Percentiles rank a stretch among this genome's conserved stretches.
These are phyloP conservation scores for Clathrospora elynae DNA, from an alignment of 2,329 filamentous ascomycete species.

Conservation along the genomic window DNA sequence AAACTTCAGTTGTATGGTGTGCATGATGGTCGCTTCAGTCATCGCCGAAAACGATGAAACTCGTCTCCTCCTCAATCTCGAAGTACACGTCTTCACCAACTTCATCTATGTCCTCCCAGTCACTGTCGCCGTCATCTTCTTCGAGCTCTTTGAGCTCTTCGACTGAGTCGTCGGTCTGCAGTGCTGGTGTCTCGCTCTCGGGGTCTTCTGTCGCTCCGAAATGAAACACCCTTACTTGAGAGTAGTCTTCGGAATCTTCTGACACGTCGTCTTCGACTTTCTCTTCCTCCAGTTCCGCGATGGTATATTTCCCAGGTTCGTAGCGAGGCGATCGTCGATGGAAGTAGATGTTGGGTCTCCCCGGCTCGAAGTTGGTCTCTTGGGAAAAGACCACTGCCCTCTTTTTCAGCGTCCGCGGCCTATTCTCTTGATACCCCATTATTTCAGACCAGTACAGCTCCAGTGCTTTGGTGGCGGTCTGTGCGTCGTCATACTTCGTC, in stretches of 20 bases:
- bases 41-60: conserved; percentile 31
- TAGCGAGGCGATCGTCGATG: conserved; percentile 36
- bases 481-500: conserved; percentile 14
- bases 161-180: conserved; percentile 5
- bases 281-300: conserved; percentile 6
- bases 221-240: conserved; percentile 10
- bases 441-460: conserved; percentile 34
- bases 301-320: conserved; percentile 34
- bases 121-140: conserved; percentile 26
- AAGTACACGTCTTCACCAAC: conserved; percentile 22
- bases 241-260: conserved; percentile 31
- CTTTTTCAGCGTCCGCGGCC: conserved; percentile 8
- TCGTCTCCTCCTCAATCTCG: conserved; percentile 25
- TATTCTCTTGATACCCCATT: conserved; percentile 7
- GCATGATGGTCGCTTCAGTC: conserved; percentile 16
- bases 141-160: conserved; percentile 13
- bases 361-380: conserved; percentile 28
- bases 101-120: conserved; percentile 33
- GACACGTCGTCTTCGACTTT: conserved; percentile 19
- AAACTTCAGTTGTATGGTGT: no score
- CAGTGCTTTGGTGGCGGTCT: conserved; percentile 33
- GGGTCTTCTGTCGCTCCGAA: conserved; percentile 3
- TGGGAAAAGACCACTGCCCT: conserved; percentile 25
- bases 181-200: background rate
- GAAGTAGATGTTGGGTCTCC: conserved; percentile 33